Evolutionary conservation across 371 early-diverging fungal species (phyloP), one percentile per base, ranked within the genome.

Genomic region (Smittium culicis): DNA sequence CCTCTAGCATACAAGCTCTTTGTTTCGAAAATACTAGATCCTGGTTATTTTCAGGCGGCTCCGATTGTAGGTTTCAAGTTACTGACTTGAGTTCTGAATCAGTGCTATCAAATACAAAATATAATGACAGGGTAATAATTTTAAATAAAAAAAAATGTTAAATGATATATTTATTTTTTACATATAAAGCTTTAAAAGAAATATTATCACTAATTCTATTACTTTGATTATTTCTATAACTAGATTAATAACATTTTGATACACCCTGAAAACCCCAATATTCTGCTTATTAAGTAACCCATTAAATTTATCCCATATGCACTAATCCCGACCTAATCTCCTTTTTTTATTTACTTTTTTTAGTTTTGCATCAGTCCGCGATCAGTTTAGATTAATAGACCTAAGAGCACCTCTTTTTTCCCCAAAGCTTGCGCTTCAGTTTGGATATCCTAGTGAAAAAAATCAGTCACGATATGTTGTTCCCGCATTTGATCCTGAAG

Each of bases 391-490:
- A 28, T 33, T 65, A 57, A 60, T 65, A 2, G 66, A 65, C 25
- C 66, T 65, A 33, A 55, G 66, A 25, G 60, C 66, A 14, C 55
- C 66, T n/a, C 27, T 60, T 5, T 65, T 45, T 65, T 27, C 66
- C 5, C 66, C 66, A 25, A 32, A 35, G 56, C 16, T 35, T 2
- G 57, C 60, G 2, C 28, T 65, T 14, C 58, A 65, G 3, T 65
- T 65, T 65, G 66, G 66, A 32, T 65, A 65, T 65, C 66, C 55
- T 60, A 34, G 34, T 45, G 60, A 55, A 16, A 65, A 65, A 65
- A 65, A 65, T 29, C 34, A 45, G 20, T 56, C 58, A 33, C 5
- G 66, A 34, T 65, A 65, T 34, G 29, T 65, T 14, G 16, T 57
- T 34, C 66, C 66, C 14, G 11, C 66, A 16, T 60, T 65, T 60